Evolutionary conservation across 805 yeast species (phyloP), one percentile per base, ranked within the genome.

Genomic region (Wilhelminamyces savonicus): DNA sequence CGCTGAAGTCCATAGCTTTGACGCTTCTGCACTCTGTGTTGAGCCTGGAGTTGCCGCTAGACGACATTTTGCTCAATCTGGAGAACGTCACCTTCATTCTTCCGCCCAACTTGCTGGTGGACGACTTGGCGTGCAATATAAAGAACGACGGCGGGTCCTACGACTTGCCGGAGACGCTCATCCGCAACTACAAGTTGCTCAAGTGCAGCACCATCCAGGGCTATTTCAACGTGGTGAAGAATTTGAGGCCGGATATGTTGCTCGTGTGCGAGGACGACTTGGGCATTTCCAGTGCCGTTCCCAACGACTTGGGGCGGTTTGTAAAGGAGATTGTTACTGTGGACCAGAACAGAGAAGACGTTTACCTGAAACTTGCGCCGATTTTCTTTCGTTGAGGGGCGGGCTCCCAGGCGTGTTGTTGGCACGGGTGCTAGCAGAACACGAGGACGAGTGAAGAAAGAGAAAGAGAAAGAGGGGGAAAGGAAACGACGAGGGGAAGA

Each of bases 51-150:
- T 43, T 62, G 16, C 69, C 69, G 3, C 48, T 64, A 30, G 45
- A 56, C 32, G 67, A 63, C 13, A 62, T 63, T 12, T 45, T 64
- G 26, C 33, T 52, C 31, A 56, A 53, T 18, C 43, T 57, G 2
- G 63, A 58, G 18, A 64, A 64, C 38, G 62, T 64, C 22, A 59
- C 66, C 6, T 64, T 64, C 39, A 64, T 64, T 27, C 52, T 64
- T 17, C 69, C 71, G 5, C 71, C 71, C 3, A 55, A 63, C 30
- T 48, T 64, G 16, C 53, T 59, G 9, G 43, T 58, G 17, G 68
- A 62, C 19, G 70, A 64, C 35, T 50, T 63, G 27, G 51, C 40
- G 24, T 27, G 41, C 29, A 46, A 43, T 27, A 44, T 54, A 7
- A 17, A 30, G 23, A 32, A 21, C 14, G 35, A 24, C 23, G 28